Conservation (phyloP, 164 flowering plant species). For the Stephania japonica region DNA sequence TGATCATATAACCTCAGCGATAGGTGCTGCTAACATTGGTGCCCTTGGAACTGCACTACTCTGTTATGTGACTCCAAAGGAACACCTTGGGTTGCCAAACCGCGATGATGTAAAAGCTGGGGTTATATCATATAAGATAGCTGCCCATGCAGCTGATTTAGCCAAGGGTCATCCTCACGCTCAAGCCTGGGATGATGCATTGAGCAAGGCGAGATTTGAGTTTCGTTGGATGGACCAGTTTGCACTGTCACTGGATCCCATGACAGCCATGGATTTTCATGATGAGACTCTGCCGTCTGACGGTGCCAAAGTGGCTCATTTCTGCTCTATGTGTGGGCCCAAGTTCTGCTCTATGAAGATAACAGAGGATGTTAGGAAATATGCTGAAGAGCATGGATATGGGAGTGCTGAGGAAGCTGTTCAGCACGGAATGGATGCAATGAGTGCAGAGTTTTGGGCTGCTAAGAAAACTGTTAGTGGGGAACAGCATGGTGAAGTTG, state of each 20-base stretch:
- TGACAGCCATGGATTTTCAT: constrained; percentile 98
- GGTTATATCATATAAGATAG: constrained; percentile 94
- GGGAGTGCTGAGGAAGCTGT: constrained; percentile 93
- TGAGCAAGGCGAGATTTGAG: constrained; percentile 97
- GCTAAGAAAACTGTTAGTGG: constrained; percentile 93
- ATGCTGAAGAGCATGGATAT: constrained; percentile 98
- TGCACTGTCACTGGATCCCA: constrained; percentile 89
- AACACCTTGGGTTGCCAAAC: constrained; percentile 95
- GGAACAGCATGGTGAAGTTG: constrained; percentile 94
- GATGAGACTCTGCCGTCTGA: constrained; percentile 94
- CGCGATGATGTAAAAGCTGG: constrained; percentile 99
- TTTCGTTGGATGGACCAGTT: constrained; percentile 99
- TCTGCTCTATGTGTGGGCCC: constrained; percentile 99
- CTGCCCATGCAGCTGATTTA: constrained; percentile 99
- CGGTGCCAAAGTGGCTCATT: constrained; percentile 98
- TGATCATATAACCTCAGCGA: constrained; percentile 99
- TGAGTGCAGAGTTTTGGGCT: constrained; percentile 91
- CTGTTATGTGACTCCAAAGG: constrained; percentile 98
- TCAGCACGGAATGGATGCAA: constrained; percentile 83
- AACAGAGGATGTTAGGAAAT: constrained; percentile 94
- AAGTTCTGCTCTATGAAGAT: constrained; percentile 99
- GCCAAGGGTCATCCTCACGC: constrained; percentile 93
- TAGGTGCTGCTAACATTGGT: constrained; percentile 99
- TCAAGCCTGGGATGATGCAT: constrained; percentile 98
- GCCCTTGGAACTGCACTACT: constrained; percentile 99